These are phyloP conservation scores for Blastocystis sp. DNA, from an alignment of 352 stramenopile genomes.

Conservation along the genomic window DNA sequence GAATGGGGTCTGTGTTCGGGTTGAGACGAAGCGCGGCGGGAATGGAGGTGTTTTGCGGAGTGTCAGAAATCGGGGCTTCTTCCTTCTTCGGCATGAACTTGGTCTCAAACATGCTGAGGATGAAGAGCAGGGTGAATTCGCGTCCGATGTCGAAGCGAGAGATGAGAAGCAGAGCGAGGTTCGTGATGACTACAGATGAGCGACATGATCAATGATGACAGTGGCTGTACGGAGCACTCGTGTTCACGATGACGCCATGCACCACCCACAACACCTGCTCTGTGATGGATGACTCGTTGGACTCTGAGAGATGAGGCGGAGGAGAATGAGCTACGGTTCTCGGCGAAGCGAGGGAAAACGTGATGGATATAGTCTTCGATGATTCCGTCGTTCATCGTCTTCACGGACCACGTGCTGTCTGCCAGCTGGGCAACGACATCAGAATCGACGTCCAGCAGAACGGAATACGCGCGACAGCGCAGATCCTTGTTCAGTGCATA, in stretches of 20 bases:
- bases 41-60: constrained; percentile 1
- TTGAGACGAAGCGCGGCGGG: neutral
- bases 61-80: neutral
- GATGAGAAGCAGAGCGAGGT: constrained; percentile 12
- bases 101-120: constrained; percentile 42
- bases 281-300: neutral
- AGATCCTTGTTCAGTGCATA: constrained; percentile 33
- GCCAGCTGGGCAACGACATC: constrained; percentile 23
- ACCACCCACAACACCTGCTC: constrained; percentile 41
- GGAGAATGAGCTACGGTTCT: neutral
- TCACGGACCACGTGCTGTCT: constrained; percentile 19
- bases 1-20: neutral
- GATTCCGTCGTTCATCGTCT: constrained; percentile 35
- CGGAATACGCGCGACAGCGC: constrained; percentile 1
- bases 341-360: constrained; percentile 17
- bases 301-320: neutral
- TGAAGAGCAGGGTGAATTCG: constrained; percentile 61
- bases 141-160: neutral
- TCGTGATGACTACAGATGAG: constrained; percentile 7
- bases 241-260: constrained; percentile 36
- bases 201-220: neutral
- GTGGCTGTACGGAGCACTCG: constrained; percentile 13
- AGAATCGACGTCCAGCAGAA: constrained; percentile 38
- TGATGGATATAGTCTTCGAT: constrained; percentile 56
- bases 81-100: neutral